These are phyloP conservation scores for Asterophora lycoperdoides DNA, from an alignment of 768 basidiomycete species.

Conservation along the genomic window DNA sequence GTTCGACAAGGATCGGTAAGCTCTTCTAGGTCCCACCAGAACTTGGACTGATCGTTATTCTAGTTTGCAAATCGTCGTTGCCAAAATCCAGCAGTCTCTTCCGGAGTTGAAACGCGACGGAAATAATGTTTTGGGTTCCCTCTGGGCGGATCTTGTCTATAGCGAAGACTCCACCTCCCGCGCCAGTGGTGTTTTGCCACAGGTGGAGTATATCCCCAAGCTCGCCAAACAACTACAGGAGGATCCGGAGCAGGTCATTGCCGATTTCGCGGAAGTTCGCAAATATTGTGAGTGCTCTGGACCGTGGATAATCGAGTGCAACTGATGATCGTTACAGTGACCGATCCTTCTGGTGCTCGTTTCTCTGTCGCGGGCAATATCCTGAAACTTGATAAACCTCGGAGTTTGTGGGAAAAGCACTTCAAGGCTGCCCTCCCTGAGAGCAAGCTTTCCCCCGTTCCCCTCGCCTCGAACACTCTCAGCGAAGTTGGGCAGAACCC, in stretches of 20 bases:
- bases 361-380: conserved; percentile 92
- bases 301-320: not conserved
- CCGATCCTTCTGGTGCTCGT: conserved; percentile 75
- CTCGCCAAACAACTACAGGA: conserved; percentile 70
- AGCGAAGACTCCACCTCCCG: conserved; percentile 67
- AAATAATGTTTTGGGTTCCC: conserved; percentile 67
- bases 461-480: conserved; percentile 62
- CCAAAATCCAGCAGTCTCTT: conserved; percentile 85
- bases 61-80: conserved; percentile 79
- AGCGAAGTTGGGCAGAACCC: conserved; percentile 74
- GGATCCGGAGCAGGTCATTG: conserved; percentile 65
- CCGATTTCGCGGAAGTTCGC: conserved; percentile 73
- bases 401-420: conserved; percentile 68
- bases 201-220: conserved; percentile 76
- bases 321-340: conserved; percentile 48
- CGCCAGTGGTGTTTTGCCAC: conserved; percentile 62
- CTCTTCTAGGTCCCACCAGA: not conserved
- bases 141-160: conserved; percentile 64
- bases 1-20: conserved; percentile 77
- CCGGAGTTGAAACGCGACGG: conserved; percentile 93
- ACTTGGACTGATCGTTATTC: conserved; percentile 1
- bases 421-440: conserved; percentile 56
- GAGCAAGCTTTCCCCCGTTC: conserved; percentile 59
- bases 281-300: conserved; percentile 46
- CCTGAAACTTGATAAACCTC: conserved; percentile 61